Evolutionary conservation across 768 basidiomycete genomes (phyloP), one percentile per base, ranked within the genome.

Genomic region (Pleurotus citrinopileatus): DNA sequence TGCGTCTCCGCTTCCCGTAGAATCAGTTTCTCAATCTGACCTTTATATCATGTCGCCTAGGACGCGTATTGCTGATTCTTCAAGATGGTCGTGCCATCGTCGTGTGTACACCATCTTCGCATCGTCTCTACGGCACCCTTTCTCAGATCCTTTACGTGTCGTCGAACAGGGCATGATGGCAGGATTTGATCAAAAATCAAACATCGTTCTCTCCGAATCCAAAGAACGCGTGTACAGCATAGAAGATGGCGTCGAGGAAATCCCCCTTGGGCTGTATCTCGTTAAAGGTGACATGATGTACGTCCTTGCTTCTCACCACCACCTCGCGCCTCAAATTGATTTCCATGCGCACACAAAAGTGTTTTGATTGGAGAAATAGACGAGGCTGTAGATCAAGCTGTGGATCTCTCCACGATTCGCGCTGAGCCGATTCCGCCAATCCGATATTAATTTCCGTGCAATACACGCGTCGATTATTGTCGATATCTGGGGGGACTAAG

Each of bases 251-350:
- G 94, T 97, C 23, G 92, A 98, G 70, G 94, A 98, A 76, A 85
- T 94, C 8, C 90, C 93, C 0, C 77, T 98, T 22, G 97, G 97
- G 0, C 77, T 98, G 42, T 98, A 99, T 70, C 86, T 99, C 64
- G 94, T 99, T 66, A 94, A 98, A 63, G 97, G 97, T 2, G 97
- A 99, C 67, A 94, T 94, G 80, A 94, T 96, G 97, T 98, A 63
- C 69, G 93, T 83, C 26, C 42, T 56, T 20, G 4, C 34, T 34
- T 9, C 22, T n/a, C 38, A 12, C 56, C 10, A 42, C 7, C 34
- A 22, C 45, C 50, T 7, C 12, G 8, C 32, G 10, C 55, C 42
- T 53, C 57, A 20, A 59, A 51, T 12, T 23, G 17, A 23, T 42
- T 19, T 59, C 29, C 37, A 56, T 57, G 53, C 47, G 26, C 17